Percentiles rank a stretch among this genome's conserved stretches.
These are phyloP conservation scores for Nicotiana obtusifolia DNA, from an alignment of 257 asterid species.

Conservation along the genomic window DNA sequence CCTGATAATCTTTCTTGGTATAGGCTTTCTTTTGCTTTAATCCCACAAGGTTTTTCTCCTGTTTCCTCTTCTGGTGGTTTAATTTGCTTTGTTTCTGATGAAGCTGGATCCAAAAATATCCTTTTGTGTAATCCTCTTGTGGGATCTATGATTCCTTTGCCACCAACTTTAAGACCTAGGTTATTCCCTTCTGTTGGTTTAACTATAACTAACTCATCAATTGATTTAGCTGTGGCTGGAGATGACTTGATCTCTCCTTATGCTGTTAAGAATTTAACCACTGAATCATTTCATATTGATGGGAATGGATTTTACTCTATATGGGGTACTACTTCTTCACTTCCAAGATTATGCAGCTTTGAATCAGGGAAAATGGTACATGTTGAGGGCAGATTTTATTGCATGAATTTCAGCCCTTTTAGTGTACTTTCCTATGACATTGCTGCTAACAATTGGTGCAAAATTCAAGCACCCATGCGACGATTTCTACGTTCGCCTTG, in stretches of 20 bases:
- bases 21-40: constrained; percentile 44
- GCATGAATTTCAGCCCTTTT: constrained; percentile 97
- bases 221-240: constrained; percentile 75
- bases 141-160: constrained; percentile 53
- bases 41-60: constrained; percentile 75
- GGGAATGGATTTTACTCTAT: constrained; percentile 82
- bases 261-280: constrained; percentile 80
- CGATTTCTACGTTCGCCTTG: constrained; percentile 77
- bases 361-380: constrained; percentile 87
- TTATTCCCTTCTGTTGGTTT: constrained; percentile 78
- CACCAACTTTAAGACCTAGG: constrained; percentile 71
- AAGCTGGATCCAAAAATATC: constrained; percentile 63
- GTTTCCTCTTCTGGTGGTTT: constrained; percentile 72
- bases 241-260: constrained; percentile 85
- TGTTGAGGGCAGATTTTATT: constrained; percentile 59
- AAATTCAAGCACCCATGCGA: constrained; percentile 92
- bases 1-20: constrained; percentile 57
- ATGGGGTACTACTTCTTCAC: constrained; percentile 85
- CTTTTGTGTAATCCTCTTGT: constrained; percentile 63
- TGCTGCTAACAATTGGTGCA: constrained; percentile 51
- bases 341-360: constrained; percentile 80
- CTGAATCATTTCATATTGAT: constrained; percentile 85
- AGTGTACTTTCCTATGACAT: constrained; percentile 59
- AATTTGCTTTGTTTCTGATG: constrained; percentile 74
- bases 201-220: constrained; percentile 50